Conservation (phyloP, 2,329 filamentous ascomycete species). For the Dissoconium aciculare region DNA sequence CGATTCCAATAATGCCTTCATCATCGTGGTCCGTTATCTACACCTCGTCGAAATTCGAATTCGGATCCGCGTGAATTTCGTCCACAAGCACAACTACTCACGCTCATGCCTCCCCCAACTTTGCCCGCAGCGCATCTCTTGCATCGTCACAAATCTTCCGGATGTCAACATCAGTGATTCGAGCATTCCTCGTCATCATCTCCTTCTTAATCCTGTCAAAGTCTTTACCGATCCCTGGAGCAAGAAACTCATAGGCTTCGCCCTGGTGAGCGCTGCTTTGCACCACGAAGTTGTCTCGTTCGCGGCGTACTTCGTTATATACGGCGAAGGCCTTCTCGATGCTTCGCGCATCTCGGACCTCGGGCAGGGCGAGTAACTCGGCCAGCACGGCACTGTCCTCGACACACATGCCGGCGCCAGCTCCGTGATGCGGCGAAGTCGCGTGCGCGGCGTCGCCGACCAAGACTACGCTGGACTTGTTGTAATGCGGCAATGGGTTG, state of each 20-base stretch:
- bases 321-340: conserved; percentile 25
- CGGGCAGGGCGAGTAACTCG: conserved; percentile 14
- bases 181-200: conserved; percentile 12
- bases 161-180: conserved; percentile 15
- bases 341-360: conserved; percentile 9
- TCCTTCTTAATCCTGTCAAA: conserved; percentile 13
- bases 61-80: too few species aligned
- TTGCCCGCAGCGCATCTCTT: conserved; percentile 7
- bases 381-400: conserved; percentile 19
- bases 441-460: conserved; percentile 30
- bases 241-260: conserved; percentile 27
- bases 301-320: conserved; percentile 27
- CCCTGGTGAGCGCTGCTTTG: conserved; percentile 26
- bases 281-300: conserved; percentile 33
- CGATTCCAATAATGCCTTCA: too few species aligned
- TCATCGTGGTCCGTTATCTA: too few species aligned
- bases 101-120: conserved; percentile 3
- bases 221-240: conserved; percentile 11
- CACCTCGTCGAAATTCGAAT: too few species aligned
- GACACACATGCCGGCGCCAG: conserved; percentile 19
- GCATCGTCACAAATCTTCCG: conserved; percentile 11
- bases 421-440: conserved; percentile 29
- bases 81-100: too few species aligned
- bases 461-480: conserved; percentile 23
- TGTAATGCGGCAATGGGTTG: conserved; percentile 23